A percentile compares a stretch with the other conserved stretches of the same genome.
Evolutionary conservation across 352 stramenopile genomes (phyloP).

Genomic region (Hyaloperonospora brassicae): DNA sequence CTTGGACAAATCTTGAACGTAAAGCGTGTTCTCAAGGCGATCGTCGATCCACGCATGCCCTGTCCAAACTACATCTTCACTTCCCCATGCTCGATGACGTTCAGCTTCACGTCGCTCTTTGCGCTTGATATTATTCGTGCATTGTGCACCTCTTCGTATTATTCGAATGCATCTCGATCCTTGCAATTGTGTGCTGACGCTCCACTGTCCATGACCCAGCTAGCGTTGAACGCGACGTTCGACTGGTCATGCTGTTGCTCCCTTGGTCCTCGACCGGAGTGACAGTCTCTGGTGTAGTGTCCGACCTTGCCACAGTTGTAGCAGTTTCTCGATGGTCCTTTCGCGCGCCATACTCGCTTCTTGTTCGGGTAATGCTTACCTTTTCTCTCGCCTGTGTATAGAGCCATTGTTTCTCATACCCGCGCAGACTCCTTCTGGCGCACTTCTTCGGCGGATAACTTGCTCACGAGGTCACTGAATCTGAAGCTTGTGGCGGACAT

Average conservation of each 20-base stretch:
- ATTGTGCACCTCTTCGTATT: background rate
- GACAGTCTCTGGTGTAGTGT: background rate
- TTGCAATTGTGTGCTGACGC: slow-evolving; percentile 1
- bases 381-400: background rate
- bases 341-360: background rate
- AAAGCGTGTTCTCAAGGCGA: no score
- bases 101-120: background rate
- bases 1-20: no score
- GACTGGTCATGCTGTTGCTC: background rate
- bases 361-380: background rate
- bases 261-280: background rate
- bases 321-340: no score
- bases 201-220: slow-evolving; percentile 1
- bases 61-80: no score
- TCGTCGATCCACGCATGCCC: no score
- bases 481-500: no score
- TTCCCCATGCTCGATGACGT: background rate
- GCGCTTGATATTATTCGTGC: background rate
- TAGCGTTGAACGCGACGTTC: background rate
- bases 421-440: no score
- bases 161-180: no score
- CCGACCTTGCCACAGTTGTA: no score
- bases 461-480: no score
- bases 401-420: background rate
- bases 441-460: no score